phyloP scores from a whole-genome alignment of 2,329 filamentous ascomycete species.

The Polychaeton citri region DNA sequence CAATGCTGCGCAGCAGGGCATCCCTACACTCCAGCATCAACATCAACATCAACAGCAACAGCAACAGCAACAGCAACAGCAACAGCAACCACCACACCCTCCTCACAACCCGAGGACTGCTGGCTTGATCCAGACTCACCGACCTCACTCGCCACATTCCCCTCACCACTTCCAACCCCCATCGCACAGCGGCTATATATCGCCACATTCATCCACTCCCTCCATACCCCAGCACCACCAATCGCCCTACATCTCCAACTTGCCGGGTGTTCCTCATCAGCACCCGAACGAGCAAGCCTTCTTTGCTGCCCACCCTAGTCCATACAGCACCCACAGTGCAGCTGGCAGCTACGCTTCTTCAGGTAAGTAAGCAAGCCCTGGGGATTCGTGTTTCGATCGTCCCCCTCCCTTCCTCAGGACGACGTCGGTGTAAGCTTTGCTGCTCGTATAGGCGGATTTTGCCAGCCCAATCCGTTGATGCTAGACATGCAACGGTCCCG shows the following conservation, averaged over 20 bases:
- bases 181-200: slow-evolving; percentile 49
- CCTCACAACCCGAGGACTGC: slow-evolving; percentile 59
- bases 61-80: slow-evolving; percentile 39
- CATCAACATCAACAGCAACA: slow-evolving; percentile 1
- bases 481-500: no score
- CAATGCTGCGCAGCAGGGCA: background rate
- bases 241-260: slow-evolving; percentile 53
- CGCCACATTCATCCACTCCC: slow-evolving; percentile 50
- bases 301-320: slow-evolving; percentile 67
- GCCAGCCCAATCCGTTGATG: no score
- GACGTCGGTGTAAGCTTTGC: no score
- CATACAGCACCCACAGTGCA: slow-evolving; percentile 71
- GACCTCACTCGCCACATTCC: slow-evolving; percentile 50
- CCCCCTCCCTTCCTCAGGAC: slow-evolving; percentile 1
- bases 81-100: slow-evolving; percentile 50
- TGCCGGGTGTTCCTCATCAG: slow-evolving; percentile 48
- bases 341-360: slow-evolving; percentile 76
- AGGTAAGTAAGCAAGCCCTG: slow-evolving; percentile 47
- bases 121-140: slow-evolving; percentile 58
- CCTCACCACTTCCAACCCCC: slow-evolving; percentile 46
- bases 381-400: background rate
- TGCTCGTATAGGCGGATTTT: slow-evolving; percentile 12
- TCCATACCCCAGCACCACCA: slow-evolving; percentile 38
- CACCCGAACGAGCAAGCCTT: slow-evolving; percentile 54
- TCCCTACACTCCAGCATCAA: background rate